Percentiles rank a stretch among this genome's conserved stretches.
These are phyloP conservation scores for Spergularia marina DNA, from an alignment of 148 eudicot species.

Conservation along the genomic window DNA sequence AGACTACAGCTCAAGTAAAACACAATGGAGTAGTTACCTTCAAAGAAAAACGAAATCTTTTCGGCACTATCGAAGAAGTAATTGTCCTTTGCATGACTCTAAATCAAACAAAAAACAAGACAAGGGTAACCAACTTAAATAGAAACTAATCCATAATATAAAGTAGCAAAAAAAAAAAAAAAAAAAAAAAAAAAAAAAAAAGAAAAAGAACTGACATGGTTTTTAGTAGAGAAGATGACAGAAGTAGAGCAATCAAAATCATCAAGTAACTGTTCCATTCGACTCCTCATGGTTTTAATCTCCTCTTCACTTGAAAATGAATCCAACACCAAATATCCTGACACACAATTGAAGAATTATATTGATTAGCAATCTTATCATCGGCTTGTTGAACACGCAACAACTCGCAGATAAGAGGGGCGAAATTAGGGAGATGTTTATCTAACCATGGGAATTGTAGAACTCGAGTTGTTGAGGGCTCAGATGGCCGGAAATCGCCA, in stretches of 20 bases:
- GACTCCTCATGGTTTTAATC: constrained; percentile 50
- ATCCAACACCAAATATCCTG: constrained; percentile 77
- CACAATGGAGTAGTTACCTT: constrained; percentile 45
- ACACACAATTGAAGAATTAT: background rate
- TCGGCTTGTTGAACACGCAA: no score
- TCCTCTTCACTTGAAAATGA: constrained; percentile 65
- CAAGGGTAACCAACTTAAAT: background rate
- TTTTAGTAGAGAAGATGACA: constrained; percentile 77
- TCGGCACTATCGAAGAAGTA: constrained; percentile 92
- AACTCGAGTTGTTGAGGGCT: constrained; percentile 50
- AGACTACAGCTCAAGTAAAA: background rate
- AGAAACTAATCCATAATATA: background rate
- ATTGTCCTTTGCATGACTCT: constrained; percentile 64
- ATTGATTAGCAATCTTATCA: no score
- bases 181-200: background rate
- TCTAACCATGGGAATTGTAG: constrained; percentile 59
- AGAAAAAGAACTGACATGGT: constrained; percentile 44
- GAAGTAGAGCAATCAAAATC: constrained; percentile 56
- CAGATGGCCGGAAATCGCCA: constrained; percentile 52
- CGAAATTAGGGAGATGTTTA: background rate
- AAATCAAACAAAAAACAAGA: constrained; percentile 23
- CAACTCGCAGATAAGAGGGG: background rate
- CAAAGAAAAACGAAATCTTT: constrained; percentile 91
- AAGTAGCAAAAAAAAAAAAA: background rate
- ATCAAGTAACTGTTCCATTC: constrained; percentile 66